A percentile compares a stretch with the other conserved stretches of the same genome.
Evolutionary conservation across 2,329 filamentous ascomycete species (phyloP).

Genomic region (Paraphaeosphaeria sporulosa): DNA sequence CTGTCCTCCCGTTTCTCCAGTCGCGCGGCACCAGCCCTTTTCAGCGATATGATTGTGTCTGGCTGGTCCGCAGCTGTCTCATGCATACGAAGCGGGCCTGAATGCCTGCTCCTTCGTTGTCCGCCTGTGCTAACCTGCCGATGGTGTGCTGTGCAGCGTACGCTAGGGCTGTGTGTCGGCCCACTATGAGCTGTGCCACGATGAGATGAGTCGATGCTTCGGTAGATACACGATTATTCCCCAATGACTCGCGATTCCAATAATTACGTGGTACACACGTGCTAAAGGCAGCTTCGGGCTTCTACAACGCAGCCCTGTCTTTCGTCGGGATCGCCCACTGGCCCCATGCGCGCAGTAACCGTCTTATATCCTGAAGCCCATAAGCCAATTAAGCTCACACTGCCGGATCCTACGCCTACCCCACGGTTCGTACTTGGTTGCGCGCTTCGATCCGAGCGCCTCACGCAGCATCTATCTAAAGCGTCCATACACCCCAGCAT

Average conservation of each 20-base stretch:
- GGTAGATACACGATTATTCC: conserved; percentile 6
- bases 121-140: conserved; percentile 11
- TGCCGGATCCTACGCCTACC: conserved; percentile 24
- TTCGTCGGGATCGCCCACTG: conserved; percentile 14
- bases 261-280: conserved; percentile 20
- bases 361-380: conserved; percentile 23
- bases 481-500: conserved; percentile 21
- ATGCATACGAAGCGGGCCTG: not conserved
- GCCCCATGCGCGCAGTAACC: conserved; percentile 16
- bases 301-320: conserved; percentile 12
- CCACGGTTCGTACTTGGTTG: conserved; percentile 22
- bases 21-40: conserved; percentile 8
- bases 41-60: conserved; percentile 13
- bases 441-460: conserved; percentile 23
- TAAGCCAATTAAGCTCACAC: conserved; percentile 35
- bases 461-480: conserved; percentile 22
- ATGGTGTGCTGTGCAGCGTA: not conserved
- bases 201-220: conserved; percentile 22
- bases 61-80: conserved; percentile 3
- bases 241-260: conserved; percentile 13
- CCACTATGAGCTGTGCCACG: conserved; percentile 10
- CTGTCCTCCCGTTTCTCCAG: conserved; percentile 7
- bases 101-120: conserved; percentile 5
- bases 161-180: conserved; percentile 16
- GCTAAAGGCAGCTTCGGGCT: conserved; percentile 13